Conservation (phyloP, 2,329 filamentous ascomycete species). For the Fusarium zealandicum region DNA sequence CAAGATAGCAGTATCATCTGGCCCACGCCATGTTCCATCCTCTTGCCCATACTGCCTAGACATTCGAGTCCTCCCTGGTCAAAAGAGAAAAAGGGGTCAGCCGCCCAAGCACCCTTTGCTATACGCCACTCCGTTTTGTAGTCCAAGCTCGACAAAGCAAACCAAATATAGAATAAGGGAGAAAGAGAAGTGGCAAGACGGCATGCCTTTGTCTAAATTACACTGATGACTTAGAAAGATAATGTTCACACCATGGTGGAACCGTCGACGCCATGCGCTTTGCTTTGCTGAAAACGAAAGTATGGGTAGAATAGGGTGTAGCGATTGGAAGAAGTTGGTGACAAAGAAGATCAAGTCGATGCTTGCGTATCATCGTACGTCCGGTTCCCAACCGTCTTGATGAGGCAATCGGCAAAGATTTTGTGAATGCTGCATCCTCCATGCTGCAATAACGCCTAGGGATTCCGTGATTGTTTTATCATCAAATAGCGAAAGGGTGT, state of each 20-base stretch:
- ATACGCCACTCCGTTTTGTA: slow-evolving; percentile 37
- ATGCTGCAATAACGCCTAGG: slow-evolving; percentile 31
- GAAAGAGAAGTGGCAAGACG: slow-evolving; percentile 30
- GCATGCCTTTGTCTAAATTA: slow-evolving; percentile 40
- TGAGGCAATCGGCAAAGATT: slow-evolving; percentile 13
- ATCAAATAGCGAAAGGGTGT: slow-evolving; percentile 17
- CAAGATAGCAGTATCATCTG: slow-evolving; percentile 32
- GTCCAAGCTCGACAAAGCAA: slow-evolving; percentile 35
- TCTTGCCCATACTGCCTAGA: slow-evolving; percentile 19
- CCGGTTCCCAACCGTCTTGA: slow-evolving; percentile 16
- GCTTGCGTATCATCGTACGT: slow-evolving; percentile 38
- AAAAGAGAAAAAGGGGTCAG: slow-evolving; percentile 11
- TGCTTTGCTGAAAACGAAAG: slow-evolving; percentile 38
- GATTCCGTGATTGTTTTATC: slow-evolving; percentile 32
- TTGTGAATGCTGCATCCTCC: slow-evolving; percentile 15
- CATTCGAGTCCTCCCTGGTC: slow-evolving; percentile 32
- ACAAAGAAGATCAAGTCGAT: slow-evolving; percentile 37
- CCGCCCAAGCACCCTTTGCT: slow-evolving; percentile 4
- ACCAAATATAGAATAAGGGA: slow-evolving; percentile 26
- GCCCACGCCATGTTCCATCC: slow-evolving; percentile 24
- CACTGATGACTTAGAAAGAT: slow-evolving; percentile 32
- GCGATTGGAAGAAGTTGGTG: slow-evolving; percentile 29
- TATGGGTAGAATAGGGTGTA: slow-evolving; percentile 19
- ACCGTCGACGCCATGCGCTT: slow-evolving; percentile 40
- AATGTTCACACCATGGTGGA: slow-evolving; percentile 23